phyloP scores from a whole-genome alignment of 805 yeast species.

The Schwanniomyces vanrijiae region DNA sequence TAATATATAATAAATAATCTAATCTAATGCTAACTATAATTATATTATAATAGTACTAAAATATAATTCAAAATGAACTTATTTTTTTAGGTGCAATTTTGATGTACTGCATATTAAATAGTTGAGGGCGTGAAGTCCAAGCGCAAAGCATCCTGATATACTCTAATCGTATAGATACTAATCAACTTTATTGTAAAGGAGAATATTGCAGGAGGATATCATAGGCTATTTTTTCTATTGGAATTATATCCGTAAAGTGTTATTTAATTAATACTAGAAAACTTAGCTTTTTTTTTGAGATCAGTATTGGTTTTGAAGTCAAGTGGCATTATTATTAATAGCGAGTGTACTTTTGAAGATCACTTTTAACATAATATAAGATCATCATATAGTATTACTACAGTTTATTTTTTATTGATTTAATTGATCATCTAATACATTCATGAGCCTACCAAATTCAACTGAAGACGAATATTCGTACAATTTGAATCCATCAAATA shows the following conservation, averaged over 20 bases:
- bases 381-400: neutral
- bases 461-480: constrained; percentile 8
- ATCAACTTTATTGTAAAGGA: neutral
- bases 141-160: constrained; percentile 1
- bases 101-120: neutral
- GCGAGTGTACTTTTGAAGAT: neutral
- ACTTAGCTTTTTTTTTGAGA: neutral
- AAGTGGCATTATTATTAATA: neutral
- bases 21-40: neutral
- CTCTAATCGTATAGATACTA: neutral
- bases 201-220: neutral
- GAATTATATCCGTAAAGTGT: neutral
- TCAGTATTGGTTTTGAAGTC: neutral
- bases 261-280: neutral
- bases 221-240: neutral
- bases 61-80: too few species aligned
- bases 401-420: neutral
- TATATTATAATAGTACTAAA: too few species aligned
- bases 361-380: neutral
- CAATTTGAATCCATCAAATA: neutral
- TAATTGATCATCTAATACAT: neutral
- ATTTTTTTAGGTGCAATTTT: neutral
- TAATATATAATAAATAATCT: neutral
- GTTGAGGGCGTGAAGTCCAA: neutral
- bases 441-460: constrained; percentile 21